phyloP scores from a whole-genome alignment of 495 filamentous ascomycete species.

The Pseudevernia furfuracea region DNA sequence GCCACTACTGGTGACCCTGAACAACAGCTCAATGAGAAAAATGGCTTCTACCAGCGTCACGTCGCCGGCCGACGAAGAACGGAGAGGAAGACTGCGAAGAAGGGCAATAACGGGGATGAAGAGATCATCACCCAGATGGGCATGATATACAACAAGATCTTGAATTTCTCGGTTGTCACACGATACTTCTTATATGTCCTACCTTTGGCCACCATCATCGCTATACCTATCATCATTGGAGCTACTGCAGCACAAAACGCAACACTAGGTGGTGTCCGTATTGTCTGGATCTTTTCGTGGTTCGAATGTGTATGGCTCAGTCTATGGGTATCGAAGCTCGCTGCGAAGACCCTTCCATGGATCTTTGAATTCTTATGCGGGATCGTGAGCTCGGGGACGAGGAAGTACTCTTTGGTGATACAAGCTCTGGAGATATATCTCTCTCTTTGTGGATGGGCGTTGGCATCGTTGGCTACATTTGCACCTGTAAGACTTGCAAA shows the following conservation, averaged over 20 bases:
- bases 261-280: slow-evolving; percentile 54
- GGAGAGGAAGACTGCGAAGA: slow-evolving; percentile 38
- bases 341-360: slow-evolving; percentile 67
- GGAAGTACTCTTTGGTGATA: slow-evolving; percentile 85
- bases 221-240: slow-evolving; percentile 74
- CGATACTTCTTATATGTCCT: slow-evolving; percentile 85
- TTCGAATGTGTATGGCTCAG: slow-evolving; percentile 84
- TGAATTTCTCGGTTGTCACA: slow-evolving; percentile 77
- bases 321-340: slow-evolving; percentile 80
- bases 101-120: slow-evolving; percentile 54
- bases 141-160: slow-evolving; percentile 73
- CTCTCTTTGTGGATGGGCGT: slow-evolving; percentile 78
- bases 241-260: slow-evolving; percentile 45
- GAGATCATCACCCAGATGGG: slow-evolving; percentile 71
- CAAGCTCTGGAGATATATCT: slow-evolving; percentile 74
- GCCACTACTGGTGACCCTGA: slow-evolving; percentile 24
- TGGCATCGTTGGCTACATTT: slow-evolving; percentile 75
- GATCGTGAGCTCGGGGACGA: slow-evolving; percentile 81
- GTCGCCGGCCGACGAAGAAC: slow-evolving; percentile 50
- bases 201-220: slow-evolving; percentile 66
- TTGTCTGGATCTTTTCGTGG: slow-evolving; percentile 83
- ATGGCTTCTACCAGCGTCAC: slow-evolving; percentile 37
- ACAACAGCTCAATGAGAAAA: slow-evolving; percentile 23
- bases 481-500: slow-evolving; percentile 42
- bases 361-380: slow-evolving; percentile 84